These are phyloP conservation scores for Trichomonascaceae sp. DNA, from an alignment of 1,139 yeast species.

Conservation along the genomic window DNA sequence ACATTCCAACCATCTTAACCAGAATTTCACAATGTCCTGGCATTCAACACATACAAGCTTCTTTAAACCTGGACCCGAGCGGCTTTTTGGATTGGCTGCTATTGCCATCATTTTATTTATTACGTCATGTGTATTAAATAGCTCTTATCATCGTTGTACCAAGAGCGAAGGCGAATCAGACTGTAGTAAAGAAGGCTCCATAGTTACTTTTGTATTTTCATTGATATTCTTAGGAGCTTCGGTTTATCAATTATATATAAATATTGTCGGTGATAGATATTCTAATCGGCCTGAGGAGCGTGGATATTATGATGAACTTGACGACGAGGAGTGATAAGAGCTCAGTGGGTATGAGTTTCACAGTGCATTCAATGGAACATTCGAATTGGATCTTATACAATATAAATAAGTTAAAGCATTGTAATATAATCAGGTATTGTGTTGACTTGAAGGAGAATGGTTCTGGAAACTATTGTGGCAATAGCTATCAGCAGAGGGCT, in stretches of 20 bases:
- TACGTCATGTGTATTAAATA: not conserved
- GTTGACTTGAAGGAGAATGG: not conserved
- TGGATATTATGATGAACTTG: conserved; percentile 3
- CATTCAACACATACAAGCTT: not conserved
- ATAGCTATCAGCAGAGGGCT: no score
- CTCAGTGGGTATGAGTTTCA: not conserved
- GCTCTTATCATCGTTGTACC: not conserved
- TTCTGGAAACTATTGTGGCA: no score
- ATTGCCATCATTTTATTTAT: not conserved
- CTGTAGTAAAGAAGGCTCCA: not conserved
- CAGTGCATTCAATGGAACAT: not conserved
- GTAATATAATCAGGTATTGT: not conserved
- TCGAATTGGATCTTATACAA: not conserved
- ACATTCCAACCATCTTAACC: not conserved
- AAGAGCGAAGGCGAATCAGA: not conserved
- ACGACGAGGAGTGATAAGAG: not conserved
- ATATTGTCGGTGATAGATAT: not conserved
- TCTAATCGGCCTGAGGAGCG: conserved; percentile 1
- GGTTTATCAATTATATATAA: conserved; percentile 1
- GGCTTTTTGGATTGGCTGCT: not conserved
- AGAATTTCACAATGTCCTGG: not conserved
- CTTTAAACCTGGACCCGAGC: not conserved
- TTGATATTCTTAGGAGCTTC: not conserved
- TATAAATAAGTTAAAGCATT: not conserved
- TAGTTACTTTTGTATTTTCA: not conserved